A percentile compares a stretch with the other conserved stretches of the same genome.
Evolutionary conservation across 1,284 basidiomycete genomes (phyloP).

Genomic region (Moesziomyces globuligerus): DNA sequence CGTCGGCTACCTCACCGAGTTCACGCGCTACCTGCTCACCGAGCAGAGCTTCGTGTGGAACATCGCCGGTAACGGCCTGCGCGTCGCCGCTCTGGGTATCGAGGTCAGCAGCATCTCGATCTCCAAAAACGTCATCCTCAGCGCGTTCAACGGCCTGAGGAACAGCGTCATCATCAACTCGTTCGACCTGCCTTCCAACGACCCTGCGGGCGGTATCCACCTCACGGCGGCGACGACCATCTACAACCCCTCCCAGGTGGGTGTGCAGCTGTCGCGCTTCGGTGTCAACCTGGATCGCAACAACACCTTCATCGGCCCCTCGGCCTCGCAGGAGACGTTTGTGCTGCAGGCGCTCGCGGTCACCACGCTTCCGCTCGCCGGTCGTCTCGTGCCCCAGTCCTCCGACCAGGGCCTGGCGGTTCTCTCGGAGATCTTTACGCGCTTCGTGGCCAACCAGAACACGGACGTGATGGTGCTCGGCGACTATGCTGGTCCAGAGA

Average conservation of each 20-base stretch:
- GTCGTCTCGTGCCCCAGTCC: constrained; percentile 76
- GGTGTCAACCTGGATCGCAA: constrained; percentile 75
- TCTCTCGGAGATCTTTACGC: constrained; percentile 78
- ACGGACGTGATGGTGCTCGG: constrained; percentile 76
- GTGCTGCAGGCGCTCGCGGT: constrained; percentile 74
- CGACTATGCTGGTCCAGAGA: constrained; percentile 74
- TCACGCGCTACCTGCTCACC: constrained; percentile 76
- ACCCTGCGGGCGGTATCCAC: constrained; percentile 79
- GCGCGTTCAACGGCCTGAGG: constrained; percentile 78
- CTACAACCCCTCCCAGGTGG: constrained; percentile 80
- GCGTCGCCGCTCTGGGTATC: constrained; percentile 70
- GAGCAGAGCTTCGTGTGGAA: constrained; percentile 79
- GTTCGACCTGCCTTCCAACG: constrained; percentile 79
- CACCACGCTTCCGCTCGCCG: constrained; percentile 73
- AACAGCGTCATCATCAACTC: constrained; percentile 75
- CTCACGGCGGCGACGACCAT: constrained; percentile 75
- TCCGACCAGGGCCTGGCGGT: constrained; percentile 71
- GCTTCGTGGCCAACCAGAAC: constrained; percentile 77
- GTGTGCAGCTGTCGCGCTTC: constrained; percentile 75
- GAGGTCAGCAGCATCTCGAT: constrained; percentile 73
- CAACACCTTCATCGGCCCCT: constrained; percentile 74
- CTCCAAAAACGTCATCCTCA: constrained; percentile 75
- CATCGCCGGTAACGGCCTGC: constrained; percentile 77
- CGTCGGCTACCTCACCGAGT: constrained; percentile 74
- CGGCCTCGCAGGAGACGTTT: constrained; percentile 71